These are phyloP conservation scores for Buxus sempervirens DNA, from an alignment of 164 flowering plant genomes.

Conservation along the genomic window DNA sequence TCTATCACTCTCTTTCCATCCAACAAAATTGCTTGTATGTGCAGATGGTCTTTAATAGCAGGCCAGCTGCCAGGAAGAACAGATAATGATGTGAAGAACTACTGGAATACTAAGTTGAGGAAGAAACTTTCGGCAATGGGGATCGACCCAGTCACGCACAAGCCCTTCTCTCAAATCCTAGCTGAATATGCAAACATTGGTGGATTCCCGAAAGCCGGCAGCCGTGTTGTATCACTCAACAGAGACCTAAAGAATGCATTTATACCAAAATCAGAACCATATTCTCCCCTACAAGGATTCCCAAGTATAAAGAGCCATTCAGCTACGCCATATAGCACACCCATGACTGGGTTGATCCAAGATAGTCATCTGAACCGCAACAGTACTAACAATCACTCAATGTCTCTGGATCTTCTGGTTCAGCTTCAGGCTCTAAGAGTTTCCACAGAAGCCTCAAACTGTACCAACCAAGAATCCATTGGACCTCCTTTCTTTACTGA, in stretches of 20 bases:
- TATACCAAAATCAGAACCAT: constrained; percentile 24
- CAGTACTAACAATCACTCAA: constrained; percentile 21
- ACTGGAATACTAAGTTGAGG: constrained; percentile 77
- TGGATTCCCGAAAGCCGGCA: constrained; percentile 34
- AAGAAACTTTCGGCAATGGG: constrained; percentile 80
- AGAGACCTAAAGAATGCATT: constrained; percentile 48
- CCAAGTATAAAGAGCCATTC: constrained; percentile 10
- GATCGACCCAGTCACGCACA: constrained; percentile 88
- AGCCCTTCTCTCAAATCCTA: constrained; percentile 76
- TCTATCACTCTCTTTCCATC: too few relatives aligned
- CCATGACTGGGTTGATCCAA: constrained; percentile 20
- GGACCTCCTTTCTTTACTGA: constrained; percentile 16
- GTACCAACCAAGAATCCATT: constrained; percentile 11
- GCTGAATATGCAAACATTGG: constrained; percentile 72
- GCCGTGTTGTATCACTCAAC: constrained; percentile 43
- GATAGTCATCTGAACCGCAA: constrained; percentile 14
- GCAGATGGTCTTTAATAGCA: constrained; percentile 84
- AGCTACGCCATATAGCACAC: neutral
- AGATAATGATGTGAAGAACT: constrained; percentile 80
- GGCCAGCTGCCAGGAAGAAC: constrained; percentile 85
- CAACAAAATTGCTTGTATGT: neutral
- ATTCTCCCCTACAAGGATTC: constrained; percentile 7
- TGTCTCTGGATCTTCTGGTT: constrained; percentile 52
- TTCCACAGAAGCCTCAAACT: constrained; percentile 38
- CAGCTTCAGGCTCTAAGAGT: constrained; percentile 67